These are phyloP conservation scores for Ophiostoma populinum DNA, from an alignment of 2,329 filamentous ascomycete genomes.

Conservation along the genomic window DNA sequence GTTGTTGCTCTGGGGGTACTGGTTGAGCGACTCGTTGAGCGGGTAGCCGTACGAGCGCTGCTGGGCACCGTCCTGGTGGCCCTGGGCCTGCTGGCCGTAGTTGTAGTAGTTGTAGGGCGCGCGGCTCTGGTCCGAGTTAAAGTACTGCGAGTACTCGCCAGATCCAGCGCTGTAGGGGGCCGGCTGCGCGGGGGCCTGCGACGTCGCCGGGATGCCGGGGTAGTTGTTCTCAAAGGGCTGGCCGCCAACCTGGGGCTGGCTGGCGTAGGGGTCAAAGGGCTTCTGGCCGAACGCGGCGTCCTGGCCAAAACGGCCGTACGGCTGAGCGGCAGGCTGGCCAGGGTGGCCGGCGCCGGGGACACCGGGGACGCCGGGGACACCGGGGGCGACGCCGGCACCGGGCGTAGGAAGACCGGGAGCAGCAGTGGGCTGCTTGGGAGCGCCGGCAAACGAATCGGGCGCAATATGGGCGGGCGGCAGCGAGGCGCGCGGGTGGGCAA, in stretches of 20 bases:
- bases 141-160: slow-evolving; percentile 71
- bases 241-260: slow-evolving; percentile 31
- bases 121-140: slow-evolving; percentile 52
- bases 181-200: slow-evolving; percentile 36
- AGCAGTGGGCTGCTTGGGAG: slow-evolving; percentile 30
- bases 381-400: slow-evolving; percentile 21
- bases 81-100: slow-evolving; percentile 43
- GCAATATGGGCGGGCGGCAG: slow-evolving; percentile 53
- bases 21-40: slow-evolving; percentile 46
- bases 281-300: slow-evolving; percentile 55
- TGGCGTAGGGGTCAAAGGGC: slow-evolving; percentile 68
- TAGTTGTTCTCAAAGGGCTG: slow-evolving; percentile 46
- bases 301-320: slow-evolving; percentile 55
- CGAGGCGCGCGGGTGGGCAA: slow-evolving; percentile 68
- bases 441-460: slow-evolving; percentile 35
- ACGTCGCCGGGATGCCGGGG: slow-evolving; percentile 15
- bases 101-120: slow-evolving; percentile 67
- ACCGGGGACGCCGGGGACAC: slow-evolving; percentile 8
- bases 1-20: slow-evolving; percentile 61
- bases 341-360: slow-evolving; percentile 19
- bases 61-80: slow-evolving; percentile 50
- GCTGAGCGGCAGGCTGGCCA: slow-evolving; percentile 19
- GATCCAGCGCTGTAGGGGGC: slow-evolving; percentile 57
- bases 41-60: slow-evolving; percentile 64
- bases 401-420: slow-evolving; percentile 23